Percentiles rank a stretch among this genome's conserved stretches.
These are phyloP conservation scores for Colletotrichum cordylinicola DNA, from an alignment of 2,329 filamentous ascomycete genomes.

Conservation along the genomic window DNA sequence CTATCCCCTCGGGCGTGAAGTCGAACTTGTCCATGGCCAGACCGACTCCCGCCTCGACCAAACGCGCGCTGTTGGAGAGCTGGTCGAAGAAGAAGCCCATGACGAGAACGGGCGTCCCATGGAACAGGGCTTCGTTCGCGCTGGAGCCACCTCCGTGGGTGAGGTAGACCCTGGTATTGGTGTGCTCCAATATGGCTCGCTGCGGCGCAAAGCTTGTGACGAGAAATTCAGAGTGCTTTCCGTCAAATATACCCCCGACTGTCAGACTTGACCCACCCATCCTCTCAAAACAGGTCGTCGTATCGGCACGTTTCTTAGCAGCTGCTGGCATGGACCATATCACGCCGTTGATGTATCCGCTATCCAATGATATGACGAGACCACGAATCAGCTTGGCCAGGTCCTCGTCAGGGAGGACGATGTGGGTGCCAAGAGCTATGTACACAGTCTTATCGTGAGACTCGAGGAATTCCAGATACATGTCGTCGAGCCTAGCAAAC, in stretches of 20 bases:
- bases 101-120: slow-evolving; percentile 40
- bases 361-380: slow-evolving; percentile 29
- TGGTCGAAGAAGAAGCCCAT: slow-evolving; percentile 49
- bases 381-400: slow-evolving; percentile 34
- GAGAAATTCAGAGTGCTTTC: slow-evolving; percentile 32
- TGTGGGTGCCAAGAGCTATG: slow-evolving; percentile 47
- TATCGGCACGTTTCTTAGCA: background rate
- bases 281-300: background rate
- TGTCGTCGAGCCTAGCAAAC: slow-evolving; percentile 34
- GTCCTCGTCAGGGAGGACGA: slow-evolving; percentile 35
- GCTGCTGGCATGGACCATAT: background rate
- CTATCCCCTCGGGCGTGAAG: slow-evolving; percentile 38
- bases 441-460: slow-evolving; percentile 40
- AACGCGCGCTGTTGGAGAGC: slow-evolving; percentile 39
- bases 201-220: slow-evolving; percentile 44
- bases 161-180: slow-evolving; percentile 38
- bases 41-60: slow-evolving; percentile 38
- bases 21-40: slow-evolving; percentile 40
- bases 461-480: slow-evolving; percentile 33
- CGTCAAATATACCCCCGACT: slow-evolving; percentile 32
- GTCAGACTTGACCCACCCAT: background rate
- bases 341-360: background rate
- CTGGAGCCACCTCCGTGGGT: slow-evolving; percentile 47
- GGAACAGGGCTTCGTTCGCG: slow-evolving; percentile 45
- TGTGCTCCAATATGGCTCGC: slow-evolving; percentile 42